Conservation (phyloP, 352 stramenopile species). For the Phytophthora megakarya region DNA sequence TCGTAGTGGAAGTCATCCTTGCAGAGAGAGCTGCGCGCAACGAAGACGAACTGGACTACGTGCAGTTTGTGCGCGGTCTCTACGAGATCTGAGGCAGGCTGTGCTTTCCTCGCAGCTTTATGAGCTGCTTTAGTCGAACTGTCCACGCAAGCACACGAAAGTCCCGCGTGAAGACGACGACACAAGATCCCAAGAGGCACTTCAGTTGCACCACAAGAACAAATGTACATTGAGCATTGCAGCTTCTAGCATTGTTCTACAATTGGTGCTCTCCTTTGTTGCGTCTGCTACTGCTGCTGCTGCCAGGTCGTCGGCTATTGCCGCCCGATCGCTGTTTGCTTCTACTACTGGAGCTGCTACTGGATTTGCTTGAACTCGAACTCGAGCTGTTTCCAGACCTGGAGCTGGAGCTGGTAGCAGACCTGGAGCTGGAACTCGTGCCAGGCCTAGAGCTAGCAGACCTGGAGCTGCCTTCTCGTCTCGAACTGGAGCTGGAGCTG, state of each 20-base stretch:
- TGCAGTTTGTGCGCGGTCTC: constrained; percentile 33
- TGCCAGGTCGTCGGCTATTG: constrained; percentile 36
- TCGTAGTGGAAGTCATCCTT: constrained; percentile 34
- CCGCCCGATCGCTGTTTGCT: constrained; percentile 28
- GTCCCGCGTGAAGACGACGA: constrained; percentile 7
- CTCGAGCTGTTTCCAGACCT: no score
- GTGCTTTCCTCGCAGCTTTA: constrained; percentile 2
- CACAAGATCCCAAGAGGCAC: constrained; percentile 14
- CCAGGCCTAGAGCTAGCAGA: neutral
- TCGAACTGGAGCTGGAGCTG: constrained; percentile 9
- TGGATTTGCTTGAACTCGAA: constrained; percentile 35
- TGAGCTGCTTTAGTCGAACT: constrained; percentile 18
- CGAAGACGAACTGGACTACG: constrained; percentile 40
- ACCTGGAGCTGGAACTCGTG: constrained; percentile 28
- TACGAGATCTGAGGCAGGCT: constrained; percentile 34
- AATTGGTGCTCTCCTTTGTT: constrained; percentile 34
- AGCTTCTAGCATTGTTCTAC: constrained; percentile 26
- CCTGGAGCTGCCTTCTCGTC: constrained; percentile 26
- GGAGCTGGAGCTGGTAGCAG: constrained; percentile 24
- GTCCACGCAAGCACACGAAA: constrained; percentile 19
- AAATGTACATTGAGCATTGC: constrained; percentile 24
- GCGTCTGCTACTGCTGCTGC: constrained; percentile 35
- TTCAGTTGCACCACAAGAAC: constrained; percentile 14
- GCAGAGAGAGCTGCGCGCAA: constrained; percentile 34
- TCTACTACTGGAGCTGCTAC: constrained; percentile 36